phyloP scores from a whole-genome alignment of 495 filamentous ascomycete genomes.

The Xylaria venustula region DNA sequence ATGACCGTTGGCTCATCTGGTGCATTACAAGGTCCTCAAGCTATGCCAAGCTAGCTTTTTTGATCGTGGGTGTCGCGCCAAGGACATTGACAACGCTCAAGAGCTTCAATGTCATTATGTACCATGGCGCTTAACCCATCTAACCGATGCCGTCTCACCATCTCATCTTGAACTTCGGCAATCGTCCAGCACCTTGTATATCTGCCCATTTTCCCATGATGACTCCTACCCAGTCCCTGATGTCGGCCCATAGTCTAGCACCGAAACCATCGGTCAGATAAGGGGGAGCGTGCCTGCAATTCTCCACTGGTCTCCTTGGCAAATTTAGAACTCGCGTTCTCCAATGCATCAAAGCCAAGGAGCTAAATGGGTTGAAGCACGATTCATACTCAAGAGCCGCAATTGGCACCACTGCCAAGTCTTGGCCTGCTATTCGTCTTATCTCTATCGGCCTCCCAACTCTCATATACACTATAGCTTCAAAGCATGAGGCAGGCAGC shows the following conservation, averaged over 20 bases:
- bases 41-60: too few relatives aligned
- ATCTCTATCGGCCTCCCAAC: too few relatives aligned
- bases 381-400: not conserved
- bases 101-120: not conserved
- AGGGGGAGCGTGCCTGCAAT: not conserved
- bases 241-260: not conserved
- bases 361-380: not conserved
- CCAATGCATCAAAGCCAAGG: not conserved
- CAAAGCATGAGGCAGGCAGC: too few relatives aligned
- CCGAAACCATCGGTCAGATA: conserved; percentile 5
- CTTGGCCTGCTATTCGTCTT: not conserved
- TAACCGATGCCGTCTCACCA: not conserved
- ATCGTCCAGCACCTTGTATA: not conserved
- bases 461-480: not conserved
- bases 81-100: too few relatives aligned
- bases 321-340: not conserved
- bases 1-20: too few relatives aligned
- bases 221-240: not conserved
- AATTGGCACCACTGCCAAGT: not conserved
- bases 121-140: not conserved
- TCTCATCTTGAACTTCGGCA: not conserved
- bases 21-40: too few relatives aligned
- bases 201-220: conserved; percentile 7
- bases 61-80: too few relatives aligned
- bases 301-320: conserved; percentile 9